A percentile compares a stretch with the other conserved stretches of the same genome.
phyloP scores from a whole-genome alignment of 306 rosid genomes.

The Styphnolobium japonicum region DNA sequence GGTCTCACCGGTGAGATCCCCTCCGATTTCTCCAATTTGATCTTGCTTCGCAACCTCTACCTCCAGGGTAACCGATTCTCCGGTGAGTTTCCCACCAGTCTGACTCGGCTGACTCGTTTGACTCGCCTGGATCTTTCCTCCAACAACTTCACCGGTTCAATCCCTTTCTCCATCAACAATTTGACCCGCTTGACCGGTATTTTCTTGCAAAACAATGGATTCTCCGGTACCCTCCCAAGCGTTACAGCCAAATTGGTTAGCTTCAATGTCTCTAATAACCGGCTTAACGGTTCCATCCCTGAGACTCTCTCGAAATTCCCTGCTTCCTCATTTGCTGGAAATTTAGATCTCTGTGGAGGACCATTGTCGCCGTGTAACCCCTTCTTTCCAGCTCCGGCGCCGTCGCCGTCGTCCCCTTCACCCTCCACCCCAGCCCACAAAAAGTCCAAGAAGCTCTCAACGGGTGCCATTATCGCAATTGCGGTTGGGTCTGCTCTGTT shows the following conservation, averaged over 20 bases:
- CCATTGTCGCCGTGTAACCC: constrained; percentile 69
- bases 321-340: constrained; percentile 60
- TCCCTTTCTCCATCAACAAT: constrained; percentile 74
- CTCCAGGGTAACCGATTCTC: constrained; percentile 59
- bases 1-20: constrained; percentile 71
- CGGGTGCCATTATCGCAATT: constrained; percentile 74
- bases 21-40: constrained; percentile 70
- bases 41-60: constrained; percentile 62
- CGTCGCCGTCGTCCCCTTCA: constrained; percentile 39
- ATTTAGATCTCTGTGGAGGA: constrained; percentile 71
- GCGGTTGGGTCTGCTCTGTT: constrained; percentile 43
- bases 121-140: constrained; percentile 73
- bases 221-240: constrained; percentile 70
- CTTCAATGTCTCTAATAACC: constrained; percentile 71
- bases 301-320: constrained; percentile 44
- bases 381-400: constrained; percentile 79
- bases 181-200: constrained; percentile 69
- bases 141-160: constrained; percentile 69
- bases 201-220: constrained; percentile 53
- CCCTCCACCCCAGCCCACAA: constrained; percentile 27
- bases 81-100: constrained; percentile 56
- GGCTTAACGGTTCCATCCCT: constrained; percentile 89
- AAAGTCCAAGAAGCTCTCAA: constrained; percentile 71
- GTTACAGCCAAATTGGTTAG: constrained; percentile 5
- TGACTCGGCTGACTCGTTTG: constrained; percentile 57